phyloP scores from a whole-genome alignment of 345 rosid species.

The Punica granatum region DNA sequence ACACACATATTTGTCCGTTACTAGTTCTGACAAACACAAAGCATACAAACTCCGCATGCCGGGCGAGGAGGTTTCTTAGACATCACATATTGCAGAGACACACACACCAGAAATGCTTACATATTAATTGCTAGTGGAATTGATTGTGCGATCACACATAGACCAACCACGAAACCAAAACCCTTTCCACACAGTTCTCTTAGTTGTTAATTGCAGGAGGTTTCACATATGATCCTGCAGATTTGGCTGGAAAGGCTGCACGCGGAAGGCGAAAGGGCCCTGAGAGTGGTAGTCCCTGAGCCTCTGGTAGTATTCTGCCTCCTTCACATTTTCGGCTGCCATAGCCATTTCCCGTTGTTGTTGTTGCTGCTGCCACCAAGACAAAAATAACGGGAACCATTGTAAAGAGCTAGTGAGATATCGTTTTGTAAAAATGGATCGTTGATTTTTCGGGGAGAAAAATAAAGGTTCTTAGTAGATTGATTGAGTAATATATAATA shows the following conservation, averaged over 20 bases:
- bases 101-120: neutral
- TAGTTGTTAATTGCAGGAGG: neutral
- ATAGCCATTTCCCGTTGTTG: conserved; percentile 48
- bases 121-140: neutral
- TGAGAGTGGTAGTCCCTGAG: conserved; percentile 25
- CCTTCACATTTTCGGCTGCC: conserved; percentile 31
- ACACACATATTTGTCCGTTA: neutral
- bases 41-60: neutral
- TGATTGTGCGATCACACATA: neutral
- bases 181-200: too few relatives aligned
- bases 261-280: conserved; percentile 38
- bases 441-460: neutral
- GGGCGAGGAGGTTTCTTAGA: neutral
- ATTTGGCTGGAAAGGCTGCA: conserved; percentile 57
- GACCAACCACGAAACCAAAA: too few relatives aligned
- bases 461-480: too few relatives aligned
- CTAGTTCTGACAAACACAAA: neutral
- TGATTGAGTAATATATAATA: too few relatives aligned
- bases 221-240: conserved; percentile 43
- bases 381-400: neutral
- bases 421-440: neutral
- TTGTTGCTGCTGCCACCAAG: conserved; percentile 29
- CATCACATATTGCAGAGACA: neutral
- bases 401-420: neutral
- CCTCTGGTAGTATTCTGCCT: conserved; percentile 29